phyloP scores from a whole-genome alignment of 495 filamentous ascomycete species.

The Podospora anserina region DNA sequence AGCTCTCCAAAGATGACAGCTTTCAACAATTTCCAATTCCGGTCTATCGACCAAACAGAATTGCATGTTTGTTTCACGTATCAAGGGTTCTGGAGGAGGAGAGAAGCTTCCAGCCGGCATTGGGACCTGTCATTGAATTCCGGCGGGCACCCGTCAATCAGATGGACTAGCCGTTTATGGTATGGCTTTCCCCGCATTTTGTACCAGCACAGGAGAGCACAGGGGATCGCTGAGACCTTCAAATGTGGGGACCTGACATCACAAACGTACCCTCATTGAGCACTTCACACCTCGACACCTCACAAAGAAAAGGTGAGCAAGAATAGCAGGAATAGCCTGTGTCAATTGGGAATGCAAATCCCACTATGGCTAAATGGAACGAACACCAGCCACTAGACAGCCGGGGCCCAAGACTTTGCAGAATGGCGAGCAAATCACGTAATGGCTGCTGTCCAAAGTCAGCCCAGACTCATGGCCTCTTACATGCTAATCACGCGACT shows the following conservation, averaged over 20 bases:
- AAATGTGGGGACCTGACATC: slow-evolving; percentile 29
- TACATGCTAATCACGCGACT: slow-evolving; percentile 36
- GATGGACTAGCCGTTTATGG: slow-evolving; percentile 23
- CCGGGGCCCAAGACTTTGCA: neutral
- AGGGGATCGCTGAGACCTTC: slow-evolving; percentile 24
- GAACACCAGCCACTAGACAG: neutral
- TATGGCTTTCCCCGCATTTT: slow-evolving; percentile 33
- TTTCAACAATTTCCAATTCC: neutral
- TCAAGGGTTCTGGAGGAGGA: slow-evolving; percentile 1
- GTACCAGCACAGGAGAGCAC: slow-evolving; percentile 7
- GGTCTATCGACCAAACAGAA: neutral
- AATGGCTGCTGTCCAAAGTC: slow-evolving; percentile 17
- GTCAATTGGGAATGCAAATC: slow-evolving; percentile 28
- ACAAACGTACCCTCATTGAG: slow-evolving; percentile 18
- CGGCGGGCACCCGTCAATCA: slow-evolving; percentile 6
- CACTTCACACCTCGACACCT: neutral
- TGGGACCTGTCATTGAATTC: neutral
- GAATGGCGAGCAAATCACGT: slow-evolving; percentile 16
- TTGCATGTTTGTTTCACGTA: neutral
- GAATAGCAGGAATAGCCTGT: slow-evolving; percentile 10
- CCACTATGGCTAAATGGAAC: slow-evolving; percentile 26
- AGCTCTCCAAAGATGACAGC: neutral
- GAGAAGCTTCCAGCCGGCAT: slow-evolving; percentile 10
- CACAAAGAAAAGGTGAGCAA: slow-evolving; percentile 15
- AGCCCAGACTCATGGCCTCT: slow-evolving; percentile 28